Evolutionary conservation across 306 rosid genomes (phyloP).

Genomic region (Erythrophleum fordii): DNA sequence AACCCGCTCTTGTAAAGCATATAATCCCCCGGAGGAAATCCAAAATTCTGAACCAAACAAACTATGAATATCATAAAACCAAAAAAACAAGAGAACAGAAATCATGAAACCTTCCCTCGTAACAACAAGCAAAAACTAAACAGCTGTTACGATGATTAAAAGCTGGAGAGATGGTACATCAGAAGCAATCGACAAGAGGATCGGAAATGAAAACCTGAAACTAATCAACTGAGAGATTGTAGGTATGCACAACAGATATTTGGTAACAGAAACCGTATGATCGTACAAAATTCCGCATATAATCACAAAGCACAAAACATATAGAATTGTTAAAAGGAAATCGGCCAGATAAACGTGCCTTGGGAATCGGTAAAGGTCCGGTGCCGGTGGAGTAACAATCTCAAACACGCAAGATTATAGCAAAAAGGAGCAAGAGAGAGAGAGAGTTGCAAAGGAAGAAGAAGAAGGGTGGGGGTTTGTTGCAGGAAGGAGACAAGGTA

Average conservation of each 20-base stretch:
- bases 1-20: constrained; percentile 5
- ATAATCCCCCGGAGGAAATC: constrained; percentile 21
- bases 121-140: not conserved
- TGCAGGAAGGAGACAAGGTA: constrained; percentile 32
- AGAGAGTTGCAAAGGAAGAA: constrained; percentile 9
- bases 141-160: not conserved
- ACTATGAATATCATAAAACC: constrained; percentile 15
- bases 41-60: not conserved
- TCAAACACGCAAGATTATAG: not conserved
- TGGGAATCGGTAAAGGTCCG: constrained; percentile 28
- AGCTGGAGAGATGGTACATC: constrained; percentile 35
- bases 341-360: constrained; percentile 43
- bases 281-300: constrained; percentile 12
- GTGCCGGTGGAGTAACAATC: constrained; percentile 32
- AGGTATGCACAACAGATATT: constrained; percentile 8
- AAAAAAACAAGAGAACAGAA: not conserved
- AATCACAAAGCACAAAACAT: not conserved
- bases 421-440: not conserved
- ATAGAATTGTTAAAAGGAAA: constrained; percentile 6
- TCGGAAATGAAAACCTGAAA: constrained; percentile 21
- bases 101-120: not conserved
- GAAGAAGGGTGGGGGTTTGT: constrained; percentile 11
- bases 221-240: constrained; percentile 35
- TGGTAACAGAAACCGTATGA: constrained; percentile 14
- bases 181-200: constrained; percentile 33